Evolutionary conservation across 1,284 basidiomycete species (phyloP), one percentile per base, ranked within the genome.

Genomic region (Erythrobasidium hasegawianum): DNA sequence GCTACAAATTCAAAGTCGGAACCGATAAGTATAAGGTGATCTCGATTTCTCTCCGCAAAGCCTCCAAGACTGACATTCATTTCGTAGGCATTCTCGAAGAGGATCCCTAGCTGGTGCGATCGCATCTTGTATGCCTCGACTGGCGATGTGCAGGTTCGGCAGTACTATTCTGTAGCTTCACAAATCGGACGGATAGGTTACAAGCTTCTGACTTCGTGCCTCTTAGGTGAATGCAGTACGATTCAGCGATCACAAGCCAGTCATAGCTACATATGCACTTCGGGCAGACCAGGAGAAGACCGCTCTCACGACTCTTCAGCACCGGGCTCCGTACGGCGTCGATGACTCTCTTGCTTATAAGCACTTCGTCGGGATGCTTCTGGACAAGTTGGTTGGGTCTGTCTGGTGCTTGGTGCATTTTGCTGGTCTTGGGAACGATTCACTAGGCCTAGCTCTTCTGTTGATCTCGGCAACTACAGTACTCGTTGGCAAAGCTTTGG

Each of bases 71-170:
- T 57, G 24, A 57, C 24, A 16, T 20, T 56, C 10, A 18, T 16
- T 41, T 45, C 16, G 26, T 27, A 65, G 26, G 43, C 65, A 22
- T 70, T 73, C 75, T 78, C 79, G 26, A 89, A 87, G 74, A 85
- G 95, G 7, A 81, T 83, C 5, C 95, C 95, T 0, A 87, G 93
- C 20, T 98, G 93, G 90, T 97, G 94, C 22, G 95, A 98, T 78
- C 84, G 95, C 49, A 85, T 98, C 54, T 80, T 98, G 71, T 96
- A 92, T 76, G 83, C 88, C 1, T 90, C 90, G 5, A 13, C 59
- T 57, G 33, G 33, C 33, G 33, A 33, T 33, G 33, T 33, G 4
- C 33, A 33, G 33, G 22, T 33, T 10, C n/a, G 38, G 16, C 27
- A 43, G 24, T 20, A 57, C 27, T 16, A n/a, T 2, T 24, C 4